Evolutionary conservation across 2,329 filamentous ascomycete genomes (phyloP).

Genomic region (Aureobasidium sp.): DNA sequence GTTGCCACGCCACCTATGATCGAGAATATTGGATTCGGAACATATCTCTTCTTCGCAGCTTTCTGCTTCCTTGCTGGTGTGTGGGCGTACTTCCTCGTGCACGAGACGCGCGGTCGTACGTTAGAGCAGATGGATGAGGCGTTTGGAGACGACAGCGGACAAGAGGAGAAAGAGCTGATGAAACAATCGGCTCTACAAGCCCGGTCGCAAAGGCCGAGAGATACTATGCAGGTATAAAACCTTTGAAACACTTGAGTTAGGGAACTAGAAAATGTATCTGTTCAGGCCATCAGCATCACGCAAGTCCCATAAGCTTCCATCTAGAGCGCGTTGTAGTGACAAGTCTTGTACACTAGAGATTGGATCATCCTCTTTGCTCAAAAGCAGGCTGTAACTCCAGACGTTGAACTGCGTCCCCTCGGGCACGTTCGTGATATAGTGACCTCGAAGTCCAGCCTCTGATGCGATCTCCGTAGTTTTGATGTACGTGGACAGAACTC

Average conservation of each 20-base stretch:
- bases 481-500: background rate
- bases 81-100: conserved; percentile 48
- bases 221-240: background rate
- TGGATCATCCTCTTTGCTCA: background rate
- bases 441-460: background rate
- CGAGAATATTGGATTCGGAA: conserved; percentile 45
- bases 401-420: background rate
- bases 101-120: conserved; percentile 47
- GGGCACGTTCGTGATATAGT: background rate
- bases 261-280: background rate
- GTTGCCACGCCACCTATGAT: conserved; percentile 25
- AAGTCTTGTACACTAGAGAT: background rate
- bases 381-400: background rate
- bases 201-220: background rate
- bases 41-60: conserved; percentile 53
- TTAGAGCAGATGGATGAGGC: conserved; percentile 22
- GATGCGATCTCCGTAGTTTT: background rate
- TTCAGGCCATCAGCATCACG: background rate
- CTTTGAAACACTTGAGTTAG: background rate
- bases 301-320: background rate
- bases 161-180: background rate
- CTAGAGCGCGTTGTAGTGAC: background rate
- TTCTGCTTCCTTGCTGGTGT: conserved; percentile 43
- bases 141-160: background rate
- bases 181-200: background rate